phyloP scores from a whole-genome alignment of 2,329 filamentous ascomycete genomes.

The Diaporthe ampelina region DNA sequence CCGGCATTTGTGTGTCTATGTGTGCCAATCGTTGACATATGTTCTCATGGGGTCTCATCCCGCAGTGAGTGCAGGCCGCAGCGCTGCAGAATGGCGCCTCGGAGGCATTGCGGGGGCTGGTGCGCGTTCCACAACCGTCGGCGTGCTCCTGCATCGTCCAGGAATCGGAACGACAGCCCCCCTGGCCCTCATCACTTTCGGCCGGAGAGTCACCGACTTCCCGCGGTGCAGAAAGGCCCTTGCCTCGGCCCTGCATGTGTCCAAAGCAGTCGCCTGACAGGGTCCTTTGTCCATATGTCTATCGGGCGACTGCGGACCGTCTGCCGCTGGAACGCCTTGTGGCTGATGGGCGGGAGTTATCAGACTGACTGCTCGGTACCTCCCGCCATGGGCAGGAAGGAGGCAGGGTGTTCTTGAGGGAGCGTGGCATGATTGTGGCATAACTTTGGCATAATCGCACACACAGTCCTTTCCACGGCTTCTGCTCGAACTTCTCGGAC shows the following conservation, averaged over 20 bases:
- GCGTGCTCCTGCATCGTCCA: conserved; percentile 27
- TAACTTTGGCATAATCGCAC: conserved; percentile 6
- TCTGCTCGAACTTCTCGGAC: neutral
- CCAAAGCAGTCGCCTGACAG: conserved; percentile 20
- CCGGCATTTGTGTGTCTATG: neutral
- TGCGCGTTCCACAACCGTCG: conserved; percentile 31
- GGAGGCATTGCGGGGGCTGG: conserved; percentile 25
- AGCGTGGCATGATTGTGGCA: conserved; percentile 13
- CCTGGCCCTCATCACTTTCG: conserved; percentile 31
- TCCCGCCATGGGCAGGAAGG: neutral
- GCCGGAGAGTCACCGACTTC: conserved; percentile 39
- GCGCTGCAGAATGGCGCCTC: conserved; percentile 14
- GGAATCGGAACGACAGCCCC: conserved; percentile 32
- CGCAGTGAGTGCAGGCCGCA: neutral
- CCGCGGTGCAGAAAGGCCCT: conserved; percentile 32
- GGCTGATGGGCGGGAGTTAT: neutral
- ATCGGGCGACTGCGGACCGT: conserved; percentile 3
- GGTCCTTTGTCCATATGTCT: conserved; percentile 13
- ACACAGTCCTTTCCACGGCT: neutral
- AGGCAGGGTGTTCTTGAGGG: neutral
- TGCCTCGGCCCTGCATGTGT: conserved; percentile 33
- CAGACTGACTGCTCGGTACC: neutral
- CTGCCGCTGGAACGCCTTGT: neutral
- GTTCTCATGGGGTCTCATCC: neutral
- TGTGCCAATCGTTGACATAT: neutral